Conservation (phyloP, 164 flowering plant species). For the Hamamelis virginiana region DNA sequence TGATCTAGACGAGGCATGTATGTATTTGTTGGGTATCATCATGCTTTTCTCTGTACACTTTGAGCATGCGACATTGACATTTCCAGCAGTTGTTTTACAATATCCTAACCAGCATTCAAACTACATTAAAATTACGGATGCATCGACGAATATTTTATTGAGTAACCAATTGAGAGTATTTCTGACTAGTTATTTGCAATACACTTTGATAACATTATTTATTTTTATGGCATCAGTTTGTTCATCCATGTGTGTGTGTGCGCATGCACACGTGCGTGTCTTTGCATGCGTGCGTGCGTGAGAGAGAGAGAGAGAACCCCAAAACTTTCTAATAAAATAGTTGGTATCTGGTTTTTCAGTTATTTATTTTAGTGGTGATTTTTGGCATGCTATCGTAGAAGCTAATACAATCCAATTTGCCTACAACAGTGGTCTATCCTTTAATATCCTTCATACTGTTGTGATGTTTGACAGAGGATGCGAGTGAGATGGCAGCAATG, state of each 20-base stretch:
- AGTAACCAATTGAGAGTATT: background rate
- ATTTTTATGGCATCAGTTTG: no score
- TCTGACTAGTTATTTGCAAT: background rate
- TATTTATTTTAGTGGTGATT: background rate
- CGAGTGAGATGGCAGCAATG: slow-evolving; percentile 47
- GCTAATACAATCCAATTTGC: background rate
- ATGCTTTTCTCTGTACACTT: background rate
- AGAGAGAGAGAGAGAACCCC: no score
- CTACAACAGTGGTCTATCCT: background rate
- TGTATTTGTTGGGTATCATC: background rate
- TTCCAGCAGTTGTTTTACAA: background rate
- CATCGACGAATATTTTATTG: background rate
- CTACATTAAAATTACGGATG: background rate
- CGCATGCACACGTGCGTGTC: no score
- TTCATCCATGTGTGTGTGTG: no score
- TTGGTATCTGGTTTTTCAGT: background rate
- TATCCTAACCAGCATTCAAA: background rate
- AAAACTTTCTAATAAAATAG: background rate
- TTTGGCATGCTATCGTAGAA: background rate
- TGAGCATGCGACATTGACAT: background rate
- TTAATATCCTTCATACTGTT: slow-evolving; percentile 5
- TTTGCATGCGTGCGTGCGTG: no score
- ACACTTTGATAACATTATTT: background rate
- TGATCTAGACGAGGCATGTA: background rate
- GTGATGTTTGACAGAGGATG: slow-evolving; percentile 44